A percentile compares a stretch with the other conserved stretches of the same genome.
These are phyloP conservation scores for Cystobasidium pallidum DNA, from an alignment of 1,284 basidiomycete species.

Conservation along the genomic window DNA sequence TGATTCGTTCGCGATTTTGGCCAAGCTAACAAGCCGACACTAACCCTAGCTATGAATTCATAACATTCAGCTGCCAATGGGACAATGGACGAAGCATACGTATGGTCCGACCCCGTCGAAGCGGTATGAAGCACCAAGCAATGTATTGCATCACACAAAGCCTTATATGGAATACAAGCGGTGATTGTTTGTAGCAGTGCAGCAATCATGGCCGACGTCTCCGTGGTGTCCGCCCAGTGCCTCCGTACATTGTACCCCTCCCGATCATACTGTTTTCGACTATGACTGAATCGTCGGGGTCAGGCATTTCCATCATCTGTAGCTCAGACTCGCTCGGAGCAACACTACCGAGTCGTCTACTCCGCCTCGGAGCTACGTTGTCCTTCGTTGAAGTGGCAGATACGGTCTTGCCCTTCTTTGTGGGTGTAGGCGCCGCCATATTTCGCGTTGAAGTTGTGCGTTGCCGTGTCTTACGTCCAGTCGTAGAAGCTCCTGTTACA, in stretches of 20 bases:
- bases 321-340: slow-evolving; percentile 21
- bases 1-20: no score
- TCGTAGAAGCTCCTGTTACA: not conserved
- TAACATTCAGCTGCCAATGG: slow-evolving; percentile 16
- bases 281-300: slow-evolving; percentile 31
- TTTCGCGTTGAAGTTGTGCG: slow-evolving; percentile 29
- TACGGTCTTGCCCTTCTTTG: slow-evolving; percentile 34
- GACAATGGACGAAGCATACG: not conserved
- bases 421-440: slow-evolving; percentile 12
- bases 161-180: no score
- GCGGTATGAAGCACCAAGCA: no score
- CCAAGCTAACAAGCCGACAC: no score
- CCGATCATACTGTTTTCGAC: slow-evolving; percentile 39
- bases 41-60: not conserved
- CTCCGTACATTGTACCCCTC: slow-evolving; percentile 23
- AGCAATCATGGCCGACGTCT: slow-evolving; percentile 14
- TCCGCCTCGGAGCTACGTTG: slow-evolving; percentile 7
- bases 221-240: slow-evolving; percentile 24
- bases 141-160: no score
- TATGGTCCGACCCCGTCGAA: no score
- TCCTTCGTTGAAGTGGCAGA: not conserved
- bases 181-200: not conserved
- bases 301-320: slow-evolving; percentile 24
- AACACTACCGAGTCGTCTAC: slow-evolving; percentile 33
- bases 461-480: slow-evolving; percentile 12